These are phyloP conservation scores for Pleomassaria siparia DNA, from an alignment of 2,329 filamentous ascomycete species.

Conservation along the genomic window DNA sequence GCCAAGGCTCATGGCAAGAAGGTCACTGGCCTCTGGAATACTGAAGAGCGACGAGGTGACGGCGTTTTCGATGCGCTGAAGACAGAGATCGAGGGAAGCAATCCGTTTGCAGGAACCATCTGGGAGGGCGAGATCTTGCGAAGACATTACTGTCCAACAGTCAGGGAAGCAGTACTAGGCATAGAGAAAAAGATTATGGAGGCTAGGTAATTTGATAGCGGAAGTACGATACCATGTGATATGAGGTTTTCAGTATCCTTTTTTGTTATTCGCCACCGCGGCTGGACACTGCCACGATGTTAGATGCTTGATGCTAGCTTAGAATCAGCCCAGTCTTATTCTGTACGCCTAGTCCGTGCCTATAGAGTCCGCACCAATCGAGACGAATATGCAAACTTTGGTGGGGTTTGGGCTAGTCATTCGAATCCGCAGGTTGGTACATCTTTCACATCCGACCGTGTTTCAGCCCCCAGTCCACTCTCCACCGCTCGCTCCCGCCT, in stretches of 20 bases:
- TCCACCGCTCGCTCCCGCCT: background rate
- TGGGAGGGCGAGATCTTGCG: constrained; percentile 92
- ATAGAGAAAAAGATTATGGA: constrained; percentile 39
- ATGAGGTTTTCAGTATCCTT: background rate
- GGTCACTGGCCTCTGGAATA: constrained; percentile 86
- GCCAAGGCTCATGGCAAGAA: constrained; percentile 80
- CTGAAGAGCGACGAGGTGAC: constrained; percentile 89
- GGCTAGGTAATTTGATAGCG: constrained; percentile 15
- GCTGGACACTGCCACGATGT: background rate
- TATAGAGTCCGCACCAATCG: background rate
- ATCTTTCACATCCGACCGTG: background rate
- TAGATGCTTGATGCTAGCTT: background rate
- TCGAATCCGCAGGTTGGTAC: background rate
- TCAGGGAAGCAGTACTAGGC: constrained; percentile 67
- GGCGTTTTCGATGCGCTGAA: constrained; percentile 77
- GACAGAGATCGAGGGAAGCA: constrained; percentile 75
- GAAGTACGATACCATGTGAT: background rate
- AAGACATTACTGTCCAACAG: constrained; percentile 82
- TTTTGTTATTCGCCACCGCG: background rate
- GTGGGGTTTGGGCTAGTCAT: background rate
- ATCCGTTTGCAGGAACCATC: constrained; percentile 84
- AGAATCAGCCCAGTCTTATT: background rate
- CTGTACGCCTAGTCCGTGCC: constrained; percentile 1
- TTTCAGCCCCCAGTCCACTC: background rate
- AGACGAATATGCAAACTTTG: background rate